Base-by-base conservation (phyloP, 2,329 filamentous ascomycete genomes). In the Xylaria sp. region DNA sequence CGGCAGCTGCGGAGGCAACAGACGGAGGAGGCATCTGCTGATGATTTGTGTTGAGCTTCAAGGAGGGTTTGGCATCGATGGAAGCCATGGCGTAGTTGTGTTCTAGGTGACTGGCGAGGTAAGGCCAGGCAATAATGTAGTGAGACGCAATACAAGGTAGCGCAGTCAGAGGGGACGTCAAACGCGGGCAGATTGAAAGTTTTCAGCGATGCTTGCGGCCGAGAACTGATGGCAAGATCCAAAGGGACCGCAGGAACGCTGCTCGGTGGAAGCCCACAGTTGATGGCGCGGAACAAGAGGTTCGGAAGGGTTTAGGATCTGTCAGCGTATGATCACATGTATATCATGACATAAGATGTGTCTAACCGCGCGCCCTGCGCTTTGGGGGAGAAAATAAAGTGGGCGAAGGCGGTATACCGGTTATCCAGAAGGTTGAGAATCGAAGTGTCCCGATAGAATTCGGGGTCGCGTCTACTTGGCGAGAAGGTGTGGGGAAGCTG, bases 11-110 rank as follows among this genome's bases (percentile, higher is more conserved):
- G 21, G 74, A 63, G 10, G 66, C 64, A 3, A 66, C 60, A 47
- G 64, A 69, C 50, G 78, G 77, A 18, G 78, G 77, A 3, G 78
- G 77, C 77, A 78, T 79, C 42, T 75, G 63, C 5, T 67, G 63
- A 9, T 73, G 71, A 16, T 63, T 71, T 63, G 74, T 77, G 29
- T 77, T 73, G 50, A 78, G 69, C 70, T 77, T 78, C 23, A 78
- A 66, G 3, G 71, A 60, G 1, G 78, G 77, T 61, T 77, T 77
- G n/a, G 69, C 71, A 35, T 75, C 75, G 54, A 71, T 70, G 42
- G 74, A 73, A 42, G 76, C 64, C 76, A 78, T 78, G 40, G 58
- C 69, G 69, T 18, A 51, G 42, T 25, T 55, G 13, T 5, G 35
- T 51, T 42, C 29, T 9, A 4, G 6, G 25, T 51, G 35, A 16